phyloP scores from a whole-genome alignment of 768 basidiomycete genomes.

The Boletus rufocinnamomeus region DNA sequence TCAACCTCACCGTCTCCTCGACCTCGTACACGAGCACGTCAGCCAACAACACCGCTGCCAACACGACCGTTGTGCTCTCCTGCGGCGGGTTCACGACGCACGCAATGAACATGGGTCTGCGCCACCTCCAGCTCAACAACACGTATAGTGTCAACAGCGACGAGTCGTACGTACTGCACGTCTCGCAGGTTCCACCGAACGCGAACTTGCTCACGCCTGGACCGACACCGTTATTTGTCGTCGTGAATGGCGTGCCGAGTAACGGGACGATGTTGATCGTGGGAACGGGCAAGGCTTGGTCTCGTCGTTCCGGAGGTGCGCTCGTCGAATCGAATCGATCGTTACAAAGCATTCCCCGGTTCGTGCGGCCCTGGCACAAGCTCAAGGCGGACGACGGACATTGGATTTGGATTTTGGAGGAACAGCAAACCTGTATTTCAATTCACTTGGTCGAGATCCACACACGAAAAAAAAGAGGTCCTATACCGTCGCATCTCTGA shows the following conservation, averaged over 20 bases:
- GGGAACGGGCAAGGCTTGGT: constrained; percentile 74
- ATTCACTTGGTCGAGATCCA: too few species aligned
- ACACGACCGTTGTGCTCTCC: constrained; percentile 73
- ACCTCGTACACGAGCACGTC: constrained; percentile 61
- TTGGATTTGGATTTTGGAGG: too few species aligned
- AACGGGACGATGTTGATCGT: constrained; percentile 76
- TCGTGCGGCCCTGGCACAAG: too few species aligned
- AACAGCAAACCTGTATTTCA: too few species aligned
- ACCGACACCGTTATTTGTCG: constrained; percentile 81
- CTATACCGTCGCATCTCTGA: too few species aligned
- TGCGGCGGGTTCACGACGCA: constrained; percentile 88
- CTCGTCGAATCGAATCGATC: too few species aligned
- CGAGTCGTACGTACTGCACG: constrained; percentile 76
- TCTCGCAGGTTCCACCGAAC: constrained; percentile 81
- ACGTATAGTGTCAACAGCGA: constrained; percentile 82
- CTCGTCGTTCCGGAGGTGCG: too few species aligned
- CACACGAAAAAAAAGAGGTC: too few species aligned
- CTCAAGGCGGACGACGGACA: too few species aligned
- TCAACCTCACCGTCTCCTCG: constrained; percentile 72
- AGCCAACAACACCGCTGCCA: constrained; percentile 69
- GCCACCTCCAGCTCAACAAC: constrained; percentile 78
- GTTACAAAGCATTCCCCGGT: too few species aligned
- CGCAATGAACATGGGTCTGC: constrained; percentile 88
- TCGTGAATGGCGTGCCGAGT: constrained; percentile 81
- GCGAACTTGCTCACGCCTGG: constrained; percentile 88